These are phyloP conservation scores for Acanthamoeba healyi DNA, from an alignment of 208 protist species.

Conservation along the genomic window DNA sequence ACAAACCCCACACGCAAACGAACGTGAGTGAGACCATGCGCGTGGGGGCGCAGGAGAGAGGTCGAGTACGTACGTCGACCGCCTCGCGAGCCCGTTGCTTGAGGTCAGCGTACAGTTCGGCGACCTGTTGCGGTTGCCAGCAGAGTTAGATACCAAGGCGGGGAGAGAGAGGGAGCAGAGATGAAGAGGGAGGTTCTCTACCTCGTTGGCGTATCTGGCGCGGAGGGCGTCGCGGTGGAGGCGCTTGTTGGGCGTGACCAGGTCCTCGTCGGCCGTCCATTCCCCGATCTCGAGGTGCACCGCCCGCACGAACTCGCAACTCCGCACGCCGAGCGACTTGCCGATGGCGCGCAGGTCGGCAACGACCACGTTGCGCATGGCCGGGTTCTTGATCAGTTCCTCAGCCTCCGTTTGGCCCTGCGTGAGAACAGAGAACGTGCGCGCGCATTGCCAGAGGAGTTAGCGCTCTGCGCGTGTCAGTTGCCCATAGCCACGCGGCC, in stretches of 20 bases:
- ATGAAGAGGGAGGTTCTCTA: neutral
- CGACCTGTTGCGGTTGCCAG: neutral
- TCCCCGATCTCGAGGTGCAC: conserved; percentile 61
- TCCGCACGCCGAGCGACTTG: conserved; percentile 15
- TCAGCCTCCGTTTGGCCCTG: neutral
- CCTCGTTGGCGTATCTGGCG: neutral
- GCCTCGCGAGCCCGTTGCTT: conserved; percentile 21
- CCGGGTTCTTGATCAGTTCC: neutral
- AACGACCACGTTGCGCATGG: conserved; percentile 35
- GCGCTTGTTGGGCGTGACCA: conserved; percentile 26
- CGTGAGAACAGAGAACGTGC: too few relatives aligned
- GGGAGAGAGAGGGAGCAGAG: too few relatives aligned
- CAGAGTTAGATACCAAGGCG: too few relatives aligned
- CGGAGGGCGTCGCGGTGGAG: neutral
- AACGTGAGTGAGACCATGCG: neutral
- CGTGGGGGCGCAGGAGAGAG: too few relatives aligned
- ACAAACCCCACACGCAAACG: too few relatives aligned
- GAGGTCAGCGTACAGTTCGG: conserved; percentile 23
- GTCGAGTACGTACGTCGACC: conserved; percentile 1
- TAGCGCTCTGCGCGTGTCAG: too few relatives aligned
- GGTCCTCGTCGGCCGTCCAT: conserved; percentile 57
- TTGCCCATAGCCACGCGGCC: too few relatives aligned
- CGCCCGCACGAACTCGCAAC: conserved; percentile 47
- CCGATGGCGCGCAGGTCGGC: conserved; percentile 58
- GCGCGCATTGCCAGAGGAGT: too few relatives aligned